phyloP scores from a whole-genome alignment of 2,329 filamentous ascomycete species.

The Pseudogymnoascus sp. region DNA sequence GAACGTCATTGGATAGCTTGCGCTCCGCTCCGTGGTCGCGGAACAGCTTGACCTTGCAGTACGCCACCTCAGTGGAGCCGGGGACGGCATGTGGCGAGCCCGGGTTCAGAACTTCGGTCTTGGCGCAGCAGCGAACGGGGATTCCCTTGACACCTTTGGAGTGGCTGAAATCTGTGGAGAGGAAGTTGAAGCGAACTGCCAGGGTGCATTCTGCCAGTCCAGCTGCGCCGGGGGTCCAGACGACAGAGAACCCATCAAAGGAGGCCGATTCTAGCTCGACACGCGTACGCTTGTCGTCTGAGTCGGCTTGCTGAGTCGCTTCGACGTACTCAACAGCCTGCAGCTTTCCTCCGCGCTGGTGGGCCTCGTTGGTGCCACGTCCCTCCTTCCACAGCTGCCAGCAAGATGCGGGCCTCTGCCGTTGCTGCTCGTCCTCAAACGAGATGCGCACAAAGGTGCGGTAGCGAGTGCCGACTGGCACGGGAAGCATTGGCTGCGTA shows the following conservation, averaged over 20 bases:
- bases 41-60: constrained; percentile 95
- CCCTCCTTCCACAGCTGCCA: constrained; percentile 97
- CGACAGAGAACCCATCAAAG: constrained; percentile 88
- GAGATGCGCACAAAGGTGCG: constrained; percentile 91
- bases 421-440: constrained; percentile 92
- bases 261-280: constrained; percentile 68
- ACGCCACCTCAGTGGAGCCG: constrained; percentile 65
- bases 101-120: constrained; percentile 62
- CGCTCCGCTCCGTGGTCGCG: constrained; percentile 91
- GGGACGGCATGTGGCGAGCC: constrained; percentile 41
- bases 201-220: constrained; percentile 71
- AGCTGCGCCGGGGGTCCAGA: constrained; percentile 70
- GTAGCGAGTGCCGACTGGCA: constrained; percentile 59
- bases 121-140: constrained; percentile 84
- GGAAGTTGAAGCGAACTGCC: constrained; percentile 92
- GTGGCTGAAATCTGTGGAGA: constrained; percentile 97
- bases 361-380: constrained; percentile 88
- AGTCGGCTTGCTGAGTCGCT: constrained; percentile 48
- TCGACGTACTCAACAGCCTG: constrained; percentile 94
- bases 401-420: constrained; percentile 70
- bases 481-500: constrained; percentile 54
- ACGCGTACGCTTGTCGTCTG: constrained; percentile 57
- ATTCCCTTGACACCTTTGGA: constrained; percentile 98
- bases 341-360: constrained; percentile 83
- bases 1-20: constrained; percentile 88